phyloP scores from a whole-genome alignment of 805 yeast species.

The Saccharomycopsis oosterbeekiorum region DNA sequence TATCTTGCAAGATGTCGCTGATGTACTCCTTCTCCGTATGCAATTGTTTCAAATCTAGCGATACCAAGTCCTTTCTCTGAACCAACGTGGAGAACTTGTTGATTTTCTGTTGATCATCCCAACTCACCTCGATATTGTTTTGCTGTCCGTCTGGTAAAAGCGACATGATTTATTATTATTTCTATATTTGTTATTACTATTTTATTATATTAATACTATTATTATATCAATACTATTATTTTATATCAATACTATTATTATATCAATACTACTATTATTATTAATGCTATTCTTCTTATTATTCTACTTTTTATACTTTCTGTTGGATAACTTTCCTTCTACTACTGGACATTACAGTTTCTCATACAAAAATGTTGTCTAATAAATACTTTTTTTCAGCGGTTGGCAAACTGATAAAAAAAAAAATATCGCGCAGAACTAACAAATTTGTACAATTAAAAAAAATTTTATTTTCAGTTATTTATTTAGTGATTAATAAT shows the following conservation, averaged over 20 bases:
- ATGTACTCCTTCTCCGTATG: slow-evolving; percentile 74
- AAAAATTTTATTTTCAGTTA: background rate
- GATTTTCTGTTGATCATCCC: slow-evolving; percentile 85
- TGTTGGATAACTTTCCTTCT: too few species aligned
- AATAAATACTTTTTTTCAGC: too few species aligned
- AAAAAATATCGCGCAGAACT: background rate
- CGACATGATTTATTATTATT: background rate
- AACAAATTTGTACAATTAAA: background rate
- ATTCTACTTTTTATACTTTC: too few species aligned
- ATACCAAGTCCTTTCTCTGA: slow-evolving; percentile 51
- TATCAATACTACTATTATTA: too few species aligned
- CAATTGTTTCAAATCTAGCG: slow-evolving; percentile 37
- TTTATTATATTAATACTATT: background rate
- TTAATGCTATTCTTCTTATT: too few species aligned
- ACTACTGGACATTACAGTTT: too few species aligned
- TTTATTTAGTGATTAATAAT: too few species aligned
- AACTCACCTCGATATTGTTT: slow-evolving; percentile 51
- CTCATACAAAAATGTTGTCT: too few species aligned
- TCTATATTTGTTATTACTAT: background rate
- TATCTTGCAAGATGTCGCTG: slow-evolving; percentile 76
- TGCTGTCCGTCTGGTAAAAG: slow-evolving; percentile 44
- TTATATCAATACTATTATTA: background rate
- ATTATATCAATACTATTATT: background rate
- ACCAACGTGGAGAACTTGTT: slow-evolving; percentile 82
- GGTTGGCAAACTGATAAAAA: background rate